phyloP scores from a whole-genome alignment of 192 early-diverging fungal species.

The Mycoemilia scoparia region DNA sequence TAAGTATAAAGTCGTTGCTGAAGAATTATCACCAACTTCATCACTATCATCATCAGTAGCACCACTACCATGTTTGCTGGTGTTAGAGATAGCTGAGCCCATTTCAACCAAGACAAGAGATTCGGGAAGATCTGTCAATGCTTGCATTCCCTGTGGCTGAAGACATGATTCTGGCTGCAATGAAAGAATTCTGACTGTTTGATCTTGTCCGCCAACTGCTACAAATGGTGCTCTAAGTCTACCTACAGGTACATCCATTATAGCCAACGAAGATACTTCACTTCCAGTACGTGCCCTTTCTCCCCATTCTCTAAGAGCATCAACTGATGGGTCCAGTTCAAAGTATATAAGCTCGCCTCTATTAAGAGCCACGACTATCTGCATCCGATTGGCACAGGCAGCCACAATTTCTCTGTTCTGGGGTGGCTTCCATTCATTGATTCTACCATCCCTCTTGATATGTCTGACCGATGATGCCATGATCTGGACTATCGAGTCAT shows the following conservation, averaged over 20 bases:
- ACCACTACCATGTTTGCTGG: no score
- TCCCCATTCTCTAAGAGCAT: conserved; percentile 75
- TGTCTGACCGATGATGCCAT: conserved; percentile 83
- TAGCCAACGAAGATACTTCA: conserved; percentile 52
- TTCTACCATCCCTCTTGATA: conserved; percentile 68
- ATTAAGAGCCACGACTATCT: conserved; percentile 65
- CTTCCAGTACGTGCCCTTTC: conserved; percentile 53
- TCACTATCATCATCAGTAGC: neutral
- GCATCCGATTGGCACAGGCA: conserved; percentile 67
- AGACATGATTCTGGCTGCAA: conserved; percentile 62
- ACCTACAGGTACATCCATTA: conserved; percentile 64
- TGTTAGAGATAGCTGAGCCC: no score
- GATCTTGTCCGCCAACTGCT: conserved; percentile 83
- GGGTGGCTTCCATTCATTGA: conserved; percentile 88
- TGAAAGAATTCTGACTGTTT: conserved; percentile 74
- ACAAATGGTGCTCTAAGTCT: conserved; percentile 55
- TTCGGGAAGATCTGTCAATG: conserved; percentile 40
- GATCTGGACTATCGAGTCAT: conserved; percentile 75
- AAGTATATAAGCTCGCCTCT: conserved; percentile 81
- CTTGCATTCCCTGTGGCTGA: conserved; percentile 60
- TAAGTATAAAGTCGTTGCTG: conserved; percentile 56
- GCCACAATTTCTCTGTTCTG: conserved; percentile 44
- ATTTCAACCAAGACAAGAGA: conserved; percentile 55
- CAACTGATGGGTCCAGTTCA: conserved; percentile 55
- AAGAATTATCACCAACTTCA: conserved; percentile 1